Base-by-base conservation (phyloP, 164 flowering plant species). In the Euptelea pleiosperma region DNA sequence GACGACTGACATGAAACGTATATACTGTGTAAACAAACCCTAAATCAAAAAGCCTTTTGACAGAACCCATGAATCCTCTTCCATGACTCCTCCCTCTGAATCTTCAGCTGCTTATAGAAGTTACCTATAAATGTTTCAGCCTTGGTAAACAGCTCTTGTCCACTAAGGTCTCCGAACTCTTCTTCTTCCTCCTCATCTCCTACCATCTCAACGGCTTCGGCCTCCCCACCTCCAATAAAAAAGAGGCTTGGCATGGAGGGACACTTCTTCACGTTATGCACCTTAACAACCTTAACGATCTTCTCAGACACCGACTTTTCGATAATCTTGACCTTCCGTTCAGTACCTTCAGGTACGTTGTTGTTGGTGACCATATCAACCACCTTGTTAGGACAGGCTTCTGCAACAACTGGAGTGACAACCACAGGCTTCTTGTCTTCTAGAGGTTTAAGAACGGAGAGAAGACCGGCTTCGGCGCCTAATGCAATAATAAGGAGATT, bases 11-110 rank as follows among this genome's bases (percentile, higher is more conserved):
- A 31, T 14, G 19, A 26, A 9, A 39, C 24, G 31, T 24, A 6
- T 31, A 30, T 14, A n/a, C n/a, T 34, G 2, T 15, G 12, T n/a
- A 37, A 25, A 52, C n/a, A 11, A 37, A 8, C 25, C 35, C 25
- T 15, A 45, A 15, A n/a, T 77, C 44, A 77, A 54, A 74, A 75
- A 63, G 82, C 77, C 62, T 66, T 82, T 21, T 77, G 81, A 65
- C 79, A 79, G 34, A 83, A 51, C 15, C 71, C 86, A 75, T 82
- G 86, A 64, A 83, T 76, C 71, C 52, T 81, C 59, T 77, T 81
- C 86, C 86, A 77, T 45, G 89, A 86, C 15, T 82, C 87, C 62
- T 86, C 86, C 65, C 84, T 89, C 49, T 86, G 96, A 60, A 84
- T 82, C 83, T 84, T 84, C 77, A 85, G 58, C 72, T 89, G 87